Evolutionary conservation across 1,284 basidiomycete genomes (phyloP), one percentile per base, ranked within the genome.

Genomic region (Malassezia vespertilionis): DNA sequence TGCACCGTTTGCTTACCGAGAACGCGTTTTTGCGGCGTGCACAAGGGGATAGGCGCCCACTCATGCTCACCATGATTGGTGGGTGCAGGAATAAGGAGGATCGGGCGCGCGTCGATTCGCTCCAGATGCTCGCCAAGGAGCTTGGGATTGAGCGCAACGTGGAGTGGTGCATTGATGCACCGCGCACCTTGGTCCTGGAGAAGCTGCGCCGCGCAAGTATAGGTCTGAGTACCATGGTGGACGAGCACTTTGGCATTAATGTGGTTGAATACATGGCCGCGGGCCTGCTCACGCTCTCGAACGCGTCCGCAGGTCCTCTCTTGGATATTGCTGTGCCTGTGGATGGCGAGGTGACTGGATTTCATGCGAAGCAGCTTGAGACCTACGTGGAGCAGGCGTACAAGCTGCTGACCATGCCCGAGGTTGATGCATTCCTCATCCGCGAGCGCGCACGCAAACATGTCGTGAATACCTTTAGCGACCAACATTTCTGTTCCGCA

Each of bases 191-290:
- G 8, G 78, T 96, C 53, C 76, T 90, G 1, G 54, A 72, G 1
- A 80, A 80, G 74, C 76, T 97, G 1, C 78, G 80, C 1, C 72
- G 73, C 12, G 82, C 88, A 0, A 84, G 82, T 49, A 77, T 95
- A 4, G 91, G 93, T 0, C 69, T 96, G 20, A 91, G 86, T 65
- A 96, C 91, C 4, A 99, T 99, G 91, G 80, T 90, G 1, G 90
- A 97, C 66, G 93, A 99, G 72, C 91, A 99, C 70, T 97, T 97
- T 60, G 93, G 93, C 2, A 97, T 99, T 70, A 93, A 90, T 61
- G 79, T 99, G 15, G 91, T 97, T 7, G 91, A 99, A 71, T 91
- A 86, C 61, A 91, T 96, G 90, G 47, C 89, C 2, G 86, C 91
- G 0, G 91, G 91, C 0, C 78, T 91, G 2, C 84, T 97, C 15